Evolutionary conservation across 1,284 basidiomycete genomes (phyloP).

Genomic region (Agaricales sp.): DNA sequence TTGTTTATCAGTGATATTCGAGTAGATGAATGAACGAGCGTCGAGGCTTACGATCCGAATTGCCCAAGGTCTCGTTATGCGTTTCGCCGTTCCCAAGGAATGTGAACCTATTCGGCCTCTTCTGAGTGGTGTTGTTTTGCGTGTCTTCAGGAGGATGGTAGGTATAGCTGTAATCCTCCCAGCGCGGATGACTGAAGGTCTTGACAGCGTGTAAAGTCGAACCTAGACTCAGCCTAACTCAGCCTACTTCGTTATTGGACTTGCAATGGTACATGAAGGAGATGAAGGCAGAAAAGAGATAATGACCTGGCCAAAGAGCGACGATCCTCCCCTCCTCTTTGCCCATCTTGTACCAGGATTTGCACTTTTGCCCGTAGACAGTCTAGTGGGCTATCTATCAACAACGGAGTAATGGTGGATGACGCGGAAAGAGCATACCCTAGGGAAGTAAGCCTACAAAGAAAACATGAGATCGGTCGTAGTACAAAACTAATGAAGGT

Average conservation of each 20-base stretch:
- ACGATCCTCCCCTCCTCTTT: conserved; percentile 46
- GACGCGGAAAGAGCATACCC: conserved; percentile 19
- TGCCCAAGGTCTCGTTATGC: not conserved
- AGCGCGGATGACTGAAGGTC: conserved; percentile 42
- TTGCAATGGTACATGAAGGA: not conserved
- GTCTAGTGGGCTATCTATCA: conserved; percentile 30
- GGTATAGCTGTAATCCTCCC: conserved; percentile 52
- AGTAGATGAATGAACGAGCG: not conserved
- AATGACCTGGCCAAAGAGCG: conserved; percentile 48
- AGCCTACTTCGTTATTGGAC: not conserved
- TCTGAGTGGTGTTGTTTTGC: no score
- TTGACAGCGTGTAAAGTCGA: conserved; percentile 42
- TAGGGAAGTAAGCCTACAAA: conserved; percentile 35
- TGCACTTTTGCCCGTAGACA: conserved; percentile 47
- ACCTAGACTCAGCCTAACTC: conserved; percentile 20
- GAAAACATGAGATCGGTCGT: not conserved
- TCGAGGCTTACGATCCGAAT: not conserved
- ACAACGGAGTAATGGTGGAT: not conserved
- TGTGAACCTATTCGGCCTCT: not conserved
- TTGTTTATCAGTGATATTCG: not conserved
- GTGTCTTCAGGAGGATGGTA: not conserved
- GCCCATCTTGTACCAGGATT: conserved; percentile 59
- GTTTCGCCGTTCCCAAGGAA: not conserved
- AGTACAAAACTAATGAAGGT: no score
- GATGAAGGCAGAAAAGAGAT: not conserved